Evolutionary conservation across 129 eudicot genomes (phyloP).

Genomic region (Helichrysum umbraculigerum): DNA sequence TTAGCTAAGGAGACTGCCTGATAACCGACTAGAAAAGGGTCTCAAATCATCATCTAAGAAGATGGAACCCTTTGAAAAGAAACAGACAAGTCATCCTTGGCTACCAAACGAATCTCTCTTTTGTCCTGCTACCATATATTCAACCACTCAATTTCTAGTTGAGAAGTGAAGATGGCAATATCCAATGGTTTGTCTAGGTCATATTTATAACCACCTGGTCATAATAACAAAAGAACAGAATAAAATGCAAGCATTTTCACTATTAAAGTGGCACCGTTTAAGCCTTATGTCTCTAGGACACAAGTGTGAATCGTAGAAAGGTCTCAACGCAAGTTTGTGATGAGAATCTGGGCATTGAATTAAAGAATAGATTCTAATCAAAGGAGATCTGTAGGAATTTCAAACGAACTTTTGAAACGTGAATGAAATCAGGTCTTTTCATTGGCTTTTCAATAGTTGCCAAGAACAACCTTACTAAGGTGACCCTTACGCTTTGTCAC

Average conservation of each 20-base stretch:
- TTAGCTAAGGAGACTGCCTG: slow-evolving; percentile 63
- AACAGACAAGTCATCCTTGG: slow-evolving; percentile 81
- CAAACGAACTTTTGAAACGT: slow-evolving; percentile 29
- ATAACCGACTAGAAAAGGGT: slow-evolving; percentile 27
- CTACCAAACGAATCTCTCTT: slow-evolving; percentile 49
- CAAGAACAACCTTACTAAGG: slow-evolving; percentile 13
- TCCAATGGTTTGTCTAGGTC: slow-evolving; percentile 13
- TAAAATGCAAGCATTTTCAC: slow-evolving; percentile 18
- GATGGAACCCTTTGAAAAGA: slow-evolving; percentile 21
- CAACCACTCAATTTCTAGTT: slow-evolving; percentile 8
- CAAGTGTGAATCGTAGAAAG: slow-evolving; percentile 10
- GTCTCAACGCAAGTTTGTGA: slow-evolving; percentile 15
- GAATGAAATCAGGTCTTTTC: slow-evolving; percentile 15
- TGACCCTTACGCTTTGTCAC: slow-evolving; percentile 19
- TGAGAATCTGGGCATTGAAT: background rate
- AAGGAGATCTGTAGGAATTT: slow-evolving; percentile 11
- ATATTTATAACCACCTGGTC: slow-evolving; percentile 24
- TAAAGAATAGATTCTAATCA: slow-evolving; percentile 35
- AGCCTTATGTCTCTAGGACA: slow-evolving; percentile 10
- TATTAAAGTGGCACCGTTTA: slow-evolving; percentile 14
- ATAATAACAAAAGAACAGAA: too few relatives aligned
- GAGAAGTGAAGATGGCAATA: slow-evolving; percentile 1
- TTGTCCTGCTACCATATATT: slow-evolving; percentile 8
- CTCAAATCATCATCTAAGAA: background rate
- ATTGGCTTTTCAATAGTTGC: slow-evolving; percentile 29